A percentile compares a stretch with the other conserved stretches of the same genome.
These are phyloP conservation scores for Pestalotiopsis sp. DNA, from an alignment of 2,329 filamentous ascomycete genomes.

Conservation along the genomic window DNA sequence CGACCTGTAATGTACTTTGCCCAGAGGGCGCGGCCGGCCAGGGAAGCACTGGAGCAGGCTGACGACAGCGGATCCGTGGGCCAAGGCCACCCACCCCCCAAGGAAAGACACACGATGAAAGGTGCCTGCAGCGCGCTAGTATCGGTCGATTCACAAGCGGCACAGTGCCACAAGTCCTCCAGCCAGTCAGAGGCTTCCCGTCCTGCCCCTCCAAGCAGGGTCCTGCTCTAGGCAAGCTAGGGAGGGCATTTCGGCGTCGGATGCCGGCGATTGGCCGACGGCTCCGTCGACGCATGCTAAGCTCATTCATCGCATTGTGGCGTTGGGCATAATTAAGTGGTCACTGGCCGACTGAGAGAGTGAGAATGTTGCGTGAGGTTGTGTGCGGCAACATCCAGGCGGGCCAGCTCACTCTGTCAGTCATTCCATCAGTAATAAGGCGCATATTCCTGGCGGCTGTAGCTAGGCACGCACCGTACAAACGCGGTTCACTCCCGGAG, in stretches of 20 bases:
- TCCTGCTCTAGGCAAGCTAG: not conserved
- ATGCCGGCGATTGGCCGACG: conserved; percentile 3
- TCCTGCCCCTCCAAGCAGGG: conserved; percentile 13
- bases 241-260: not conserved
- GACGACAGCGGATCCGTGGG: not conserved
- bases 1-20: not conserved
- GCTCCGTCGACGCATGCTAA: not conserved
- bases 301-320: not conserved
- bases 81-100: not conserved
- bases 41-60: not conserved
- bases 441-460: not conserved
- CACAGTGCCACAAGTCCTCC: not conserved
- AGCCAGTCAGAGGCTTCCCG: conserved; percentile 7
- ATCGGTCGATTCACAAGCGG: conserved; percentile 8
- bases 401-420: not conserved
- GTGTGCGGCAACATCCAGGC: not conserved
- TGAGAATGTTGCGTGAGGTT: not conserved
- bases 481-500: not conserved
- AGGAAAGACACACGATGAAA: not conserved
- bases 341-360: not conserved
- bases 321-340: not conserved
- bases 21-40: not conserved
- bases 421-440: not conserved
- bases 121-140: conserved; percentile 6
- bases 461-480: not conserved